phyloP scores from a whole-genome alignment of 345 rosid genomes.

The Populus tremula region DNA sequence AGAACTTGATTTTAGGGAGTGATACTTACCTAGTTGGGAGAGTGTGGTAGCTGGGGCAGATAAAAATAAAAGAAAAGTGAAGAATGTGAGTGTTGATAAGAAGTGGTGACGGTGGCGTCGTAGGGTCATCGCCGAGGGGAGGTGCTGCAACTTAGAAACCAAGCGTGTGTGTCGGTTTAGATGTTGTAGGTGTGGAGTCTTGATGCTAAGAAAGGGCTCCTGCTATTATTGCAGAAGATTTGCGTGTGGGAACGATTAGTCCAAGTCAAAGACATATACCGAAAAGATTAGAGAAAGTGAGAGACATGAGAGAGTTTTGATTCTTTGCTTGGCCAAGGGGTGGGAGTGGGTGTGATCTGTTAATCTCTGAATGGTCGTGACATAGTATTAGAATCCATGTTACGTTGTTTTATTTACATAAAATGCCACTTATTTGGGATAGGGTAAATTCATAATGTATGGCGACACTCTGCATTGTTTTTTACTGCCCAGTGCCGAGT shows the following conservation, averaged over 20 bases:
- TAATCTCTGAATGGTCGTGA: conserved; percentile 26
- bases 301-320: conserved; percentile 21
- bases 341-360: conserved; percentile 4
- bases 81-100: conserved; percentile 39
- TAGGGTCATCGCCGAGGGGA: conserved; percentile 50
- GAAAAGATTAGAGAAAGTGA: conserved; percentile 13
- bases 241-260: conserved; percentile 14
- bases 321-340: conserved; percentile 31
- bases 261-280: conserved; percentile 38
- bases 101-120: conserved; percentile 36
- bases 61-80: conserved; percentile 56
- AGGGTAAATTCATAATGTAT: not conserved
- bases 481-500: not conserved
- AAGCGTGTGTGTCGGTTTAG: not conserved
- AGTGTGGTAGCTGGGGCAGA: conserved; percentile 33
- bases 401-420: not conserved
- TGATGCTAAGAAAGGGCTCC: not conserved
- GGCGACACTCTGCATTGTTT: not conserved
- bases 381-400: not conserved
- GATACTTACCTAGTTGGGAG: conserved; percentile 33
- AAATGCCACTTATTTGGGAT: not conserved
- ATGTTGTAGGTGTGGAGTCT: not conserved
- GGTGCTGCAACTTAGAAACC: not conserved
- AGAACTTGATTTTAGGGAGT: not conserved
- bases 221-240: conserved; percentile 3